Evolutionary conservation across 352 stramenopile species (phyloP).

Genomic region (Phytophthora melonis): DNA sequence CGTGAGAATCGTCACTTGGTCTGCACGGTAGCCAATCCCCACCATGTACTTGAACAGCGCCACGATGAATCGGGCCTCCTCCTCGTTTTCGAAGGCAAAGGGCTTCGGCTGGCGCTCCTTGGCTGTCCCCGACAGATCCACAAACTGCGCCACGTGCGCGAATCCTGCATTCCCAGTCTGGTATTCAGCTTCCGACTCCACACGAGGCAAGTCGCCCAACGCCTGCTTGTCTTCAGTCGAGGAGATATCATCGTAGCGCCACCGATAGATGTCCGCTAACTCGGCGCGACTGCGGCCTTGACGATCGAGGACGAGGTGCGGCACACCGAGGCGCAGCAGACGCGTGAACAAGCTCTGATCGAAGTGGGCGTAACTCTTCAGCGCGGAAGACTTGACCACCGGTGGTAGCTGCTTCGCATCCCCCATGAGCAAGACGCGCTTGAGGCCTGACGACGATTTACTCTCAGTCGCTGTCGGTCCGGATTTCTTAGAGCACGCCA

Average conservation of each 20-base stretch:
- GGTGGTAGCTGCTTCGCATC: constrained; percentile 94
- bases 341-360: constrained; percentile 97
- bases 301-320: constrained; percentile 91
- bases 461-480: background rate
- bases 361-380: constrained; percentile 92
- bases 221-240: constrained; percentile 16
- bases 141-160: constrained; percentile 89
- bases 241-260: constrained; percentile 62
- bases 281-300: constrained; percentile 91
- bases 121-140: constrained; percentile 74
- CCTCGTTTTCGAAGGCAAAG: constrained; percentile 95
- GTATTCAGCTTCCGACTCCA: constrained; percentile 35
- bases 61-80: constrained; percentile 95
- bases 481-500: constrained; percentile 67
- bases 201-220: constrained; percentile 40
- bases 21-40: constrained; percentile 91
- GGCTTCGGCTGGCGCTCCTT: constrained; percentile 78
- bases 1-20: constrained; percentile 95
- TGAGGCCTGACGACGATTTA: constrained; percentile 60
- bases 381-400: constrained; percentile 89
- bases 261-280: constrained; percentile 91
- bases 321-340: constrained; percentile 93
- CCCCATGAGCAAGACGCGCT: constrained; percentile 96
- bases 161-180: constrained; percentile 91
- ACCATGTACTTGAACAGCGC: constrained; percentile 94